phyloP scores from a whole-genome alignment of 2,329 filamentous ascomycete genomes.

The Albifimbria verrucaria region DNA sequence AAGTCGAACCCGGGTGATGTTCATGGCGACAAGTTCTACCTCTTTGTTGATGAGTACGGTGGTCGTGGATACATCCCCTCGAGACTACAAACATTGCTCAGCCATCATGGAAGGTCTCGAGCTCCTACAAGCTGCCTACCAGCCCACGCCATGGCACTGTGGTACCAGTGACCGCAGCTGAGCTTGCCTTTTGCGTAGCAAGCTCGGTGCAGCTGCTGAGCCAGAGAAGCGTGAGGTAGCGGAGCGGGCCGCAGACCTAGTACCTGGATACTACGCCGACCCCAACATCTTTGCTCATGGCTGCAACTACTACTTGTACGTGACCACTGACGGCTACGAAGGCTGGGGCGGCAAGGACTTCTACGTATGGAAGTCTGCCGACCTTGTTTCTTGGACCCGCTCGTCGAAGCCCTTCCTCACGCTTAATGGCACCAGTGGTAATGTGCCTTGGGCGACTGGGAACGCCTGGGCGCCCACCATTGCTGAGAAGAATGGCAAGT shows the following conservation, averaged over 20 bases:
- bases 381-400: conserved; percentile 40
- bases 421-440: conserved; percentile 41
- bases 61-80: conserved; percentile 51
- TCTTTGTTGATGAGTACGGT: conserved; percentile 53
- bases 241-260: not conserved
- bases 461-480: conserved; percentile 68
- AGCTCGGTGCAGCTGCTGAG: not conserved
- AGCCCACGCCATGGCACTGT: conserved; percentile 54
- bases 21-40: conserved; percentile 51
- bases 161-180: conserved; percentile 42
- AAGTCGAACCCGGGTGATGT: conserved; percentile 45
- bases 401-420: conserved; percentile 38
- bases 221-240: not conserved
- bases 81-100: conserved; percentile 47
- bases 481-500: conserved; percentile 55
- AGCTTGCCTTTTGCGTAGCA: not conserved
- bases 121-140: conserved; percentile 40
- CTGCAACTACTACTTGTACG: conserved; percentile 44
- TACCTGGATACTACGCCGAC: conserved; percentile 39
- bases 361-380: conserved; percentile 42
- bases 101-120: conserved; percentile 45
- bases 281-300: conserved; percentile 40
- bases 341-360: conserved; percentile 45
- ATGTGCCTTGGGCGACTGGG: conserved; percentile 63
- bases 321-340: conserved; percentile 41